Conservation (phyloP, 148 eudicot species). For the Rhododendron griersonianum region DNA sequence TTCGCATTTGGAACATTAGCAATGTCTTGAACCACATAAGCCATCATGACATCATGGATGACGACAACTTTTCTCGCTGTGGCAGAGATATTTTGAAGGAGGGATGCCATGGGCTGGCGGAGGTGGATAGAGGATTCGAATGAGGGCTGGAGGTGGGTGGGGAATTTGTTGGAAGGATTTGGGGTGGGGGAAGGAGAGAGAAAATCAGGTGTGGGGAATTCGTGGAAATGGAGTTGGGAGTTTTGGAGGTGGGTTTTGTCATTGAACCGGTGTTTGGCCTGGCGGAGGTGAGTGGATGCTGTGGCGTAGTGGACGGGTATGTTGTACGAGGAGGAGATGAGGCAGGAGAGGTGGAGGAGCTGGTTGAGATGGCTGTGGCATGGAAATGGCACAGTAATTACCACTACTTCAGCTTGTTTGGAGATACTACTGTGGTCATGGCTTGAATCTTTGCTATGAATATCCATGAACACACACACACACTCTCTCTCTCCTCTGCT, state of each 20-base stretch:
- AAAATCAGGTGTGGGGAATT: background rate
- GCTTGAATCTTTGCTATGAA: background rate
- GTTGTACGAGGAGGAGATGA: conserved; percentile 14
- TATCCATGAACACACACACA: background rate
- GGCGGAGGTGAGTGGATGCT: conserved; percentile 26
- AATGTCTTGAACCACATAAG: conserved; percentile 20
- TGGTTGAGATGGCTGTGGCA: conserved; percentile 39
- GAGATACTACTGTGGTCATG: no score
- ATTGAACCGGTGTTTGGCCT: conserved; percentile 25
- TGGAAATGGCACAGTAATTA: conserved; percentile 30
- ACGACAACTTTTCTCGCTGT: conserved; percentile 4
- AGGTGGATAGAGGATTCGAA: background rate
- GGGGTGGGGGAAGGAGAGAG: background rate
- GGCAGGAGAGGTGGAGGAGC: conserved; percentile 34
- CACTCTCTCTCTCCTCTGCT: no score
- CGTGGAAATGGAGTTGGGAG: conserved; percentile 7
- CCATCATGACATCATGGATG: conserved; percentile 10
- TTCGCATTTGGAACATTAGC: background rate
- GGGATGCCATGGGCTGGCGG: background rate
- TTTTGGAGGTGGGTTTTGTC: conserved; percentile 1
- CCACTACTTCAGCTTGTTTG: conserved; percentile 11
- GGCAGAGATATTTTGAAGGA: background rate
- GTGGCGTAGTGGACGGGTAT: conserved; percentile 21
- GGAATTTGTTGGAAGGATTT: background rate
- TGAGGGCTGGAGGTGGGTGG: conserved; percentile 6